A percentile compares a stretch with the other conserved stretches of the same genome.
Evolutionary conservation across 805 yeast genomes (phyloP).

Genomic region (Hermanozyma aechmeae): DNA sequence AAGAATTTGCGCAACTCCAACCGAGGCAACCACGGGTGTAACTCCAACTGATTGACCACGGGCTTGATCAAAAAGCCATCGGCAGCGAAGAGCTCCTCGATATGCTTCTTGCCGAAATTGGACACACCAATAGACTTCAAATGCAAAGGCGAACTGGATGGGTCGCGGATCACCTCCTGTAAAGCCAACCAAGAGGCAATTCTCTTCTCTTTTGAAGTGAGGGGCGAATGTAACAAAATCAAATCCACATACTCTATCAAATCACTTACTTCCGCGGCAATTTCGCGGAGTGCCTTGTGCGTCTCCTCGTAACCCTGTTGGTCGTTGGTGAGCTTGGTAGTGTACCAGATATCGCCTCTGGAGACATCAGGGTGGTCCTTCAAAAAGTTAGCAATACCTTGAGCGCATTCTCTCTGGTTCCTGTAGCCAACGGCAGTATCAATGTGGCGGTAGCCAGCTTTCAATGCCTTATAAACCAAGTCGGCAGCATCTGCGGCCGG

Average conservation of each 20-base stretch:
- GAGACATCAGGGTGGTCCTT: conserved; percentile 28
- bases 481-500: conserved; percentile 28
- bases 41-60: conserved; percentile 73
- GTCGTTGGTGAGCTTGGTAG: conserved; percentile 21
- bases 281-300: conserved; percentile 36
- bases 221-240: conserved; percentile 46
- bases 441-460: conserved; percentile 62
- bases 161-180: conserved; percentile 54
- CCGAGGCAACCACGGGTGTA: conserved; percentile 77
- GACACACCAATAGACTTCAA: conserved; percentile 72
- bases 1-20: conserved; percentile 55
- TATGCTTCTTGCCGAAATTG: conserved; percentile 52
- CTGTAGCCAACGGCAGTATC: conserved; percentile 64
- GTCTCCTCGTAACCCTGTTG: conserved; percentile 42
- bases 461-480: conserved; percentile 48
- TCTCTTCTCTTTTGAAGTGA: conserved; percentile 27
- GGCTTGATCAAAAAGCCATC: conserved; percentile 41
- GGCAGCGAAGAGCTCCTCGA: conserved; percentile 54
- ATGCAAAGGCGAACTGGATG: conserved; percentile 41
- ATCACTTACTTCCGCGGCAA: conserved; percentile 39
- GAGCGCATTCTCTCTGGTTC: conserved; percentile 54
- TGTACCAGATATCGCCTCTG: conserved; percentile 28
- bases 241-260: conserved; percentile 31
- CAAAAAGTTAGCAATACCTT: conserved; percentile 48
- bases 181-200: conserved; percentile 62